Evolutionary conservation across 164 flowering plant genomes (phyloP).

Genomic region (Stephania japonica): DNA sequence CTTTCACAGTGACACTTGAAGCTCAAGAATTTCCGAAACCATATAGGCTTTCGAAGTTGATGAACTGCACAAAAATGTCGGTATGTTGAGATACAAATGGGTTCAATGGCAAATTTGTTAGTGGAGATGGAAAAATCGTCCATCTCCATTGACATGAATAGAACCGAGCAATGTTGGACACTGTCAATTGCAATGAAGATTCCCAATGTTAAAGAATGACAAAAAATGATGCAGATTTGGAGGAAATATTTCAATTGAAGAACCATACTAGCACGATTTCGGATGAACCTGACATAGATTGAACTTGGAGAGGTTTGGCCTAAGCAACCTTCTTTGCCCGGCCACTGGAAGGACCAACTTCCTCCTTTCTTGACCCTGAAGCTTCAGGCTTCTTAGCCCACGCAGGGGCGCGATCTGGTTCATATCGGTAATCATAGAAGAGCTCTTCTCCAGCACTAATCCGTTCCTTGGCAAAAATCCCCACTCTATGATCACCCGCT

Average conservation of each 20-base stretch:
- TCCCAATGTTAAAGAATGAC: constrained; percentile 36
- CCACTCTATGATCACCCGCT: constrained; percentile 97
- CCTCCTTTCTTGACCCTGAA: constrained; percentile 66
- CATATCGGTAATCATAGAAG: constrained; percentile 94
- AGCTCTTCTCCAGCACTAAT: constrained; percentile 90
- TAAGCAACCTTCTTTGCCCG: constrained; percentile 93
- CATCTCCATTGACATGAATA: not conserved
- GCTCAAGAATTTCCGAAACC: not conserved
- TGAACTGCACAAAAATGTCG: not conserved
- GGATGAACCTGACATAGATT: not conserved
- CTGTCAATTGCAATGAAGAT: not conserved
- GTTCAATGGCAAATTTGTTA: not conserved
- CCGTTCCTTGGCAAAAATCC: constrained; percentile 94
- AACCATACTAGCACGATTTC: not conserved
- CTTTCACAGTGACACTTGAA: not conserved
- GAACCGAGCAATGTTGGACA: not conserved
- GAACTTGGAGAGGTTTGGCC: constrained; percentile 5
- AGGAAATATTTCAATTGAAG: not conserved
- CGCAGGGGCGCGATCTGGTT: constrained; percentile 94
- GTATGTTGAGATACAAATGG: not conserved
- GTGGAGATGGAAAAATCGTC: constrained; percentile 2
- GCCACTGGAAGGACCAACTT: constrained; percentile 58
- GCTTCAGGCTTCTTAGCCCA: constrained; percentile 98
- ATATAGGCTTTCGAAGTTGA: not conserved
- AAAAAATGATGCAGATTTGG: constrained; percentile 11